Percentiles rank a stretch among this genome's conserved stretches.
Conservation (phyloP, 495 filamentous ascomycete species). For the Daldinia concentrica region DNA sequence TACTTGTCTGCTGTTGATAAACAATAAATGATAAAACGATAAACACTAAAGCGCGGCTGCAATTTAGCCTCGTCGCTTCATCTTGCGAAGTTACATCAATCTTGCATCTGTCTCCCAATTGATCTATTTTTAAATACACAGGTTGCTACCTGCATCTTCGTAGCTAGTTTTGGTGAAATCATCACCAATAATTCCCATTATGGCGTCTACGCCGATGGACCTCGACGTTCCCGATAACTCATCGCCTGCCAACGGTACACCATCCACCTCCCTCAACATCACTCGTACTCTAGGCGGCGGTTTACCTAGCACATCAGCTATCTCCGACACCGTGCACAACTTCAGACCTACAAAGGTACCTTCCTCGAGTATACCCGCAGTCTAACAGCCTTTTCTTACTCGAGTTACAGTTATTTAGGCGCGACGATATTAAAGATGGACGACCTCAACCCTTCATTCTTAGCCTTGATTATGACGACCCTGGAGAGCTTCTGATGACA, state of each 20-base stretch:
- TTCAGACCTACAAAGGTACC: conserved; percentile 64
- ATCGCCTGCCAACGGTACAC: conserved; percentile 46
- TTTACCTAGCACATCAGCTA: conserved; percentile 50
- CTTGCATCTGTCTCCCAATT: background rate
- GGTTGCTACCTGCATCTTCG: background rate
- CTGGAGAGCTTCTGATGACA: conserved; percentile 86
- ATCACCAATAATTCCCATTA: conserved; percentile 23
- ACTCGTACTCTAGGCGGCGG: conserved; percentile 49
- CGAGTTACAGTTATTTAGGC: conserved; percentile 52
- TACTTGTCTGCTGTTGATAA: too few relatives aligned
- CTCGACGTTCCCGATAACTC: conserved; percentile 55
- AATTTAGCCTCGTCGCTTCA: conserved; percentile 5
- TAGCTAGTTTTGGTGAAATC: background rate
- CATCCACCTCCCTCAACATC: conserved; percentile 51
- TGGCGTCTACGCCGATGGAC: conserved; percentile 64
- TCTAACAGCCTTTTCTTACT: conserved; percentile 13
- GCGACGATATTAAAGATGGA: conserved; percentile 55
- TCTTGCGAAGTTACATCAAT: background rate
- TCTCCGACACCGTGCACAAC: conserved; percentile 57
- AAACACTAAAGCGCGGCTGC: conserved; percentile 2
- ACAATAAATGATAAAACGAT: background rate
- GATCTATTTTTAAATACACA: background rate
- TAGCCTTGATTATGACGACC: conserved; percentile 95
- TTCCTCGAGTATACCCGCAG: conserved; percentile 6
- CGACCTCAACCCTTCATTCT: conserved; percentile 54